Conservation (phyloP, 805 yeast genomes). For the Wickerhamiella spandovensis region DNA sequence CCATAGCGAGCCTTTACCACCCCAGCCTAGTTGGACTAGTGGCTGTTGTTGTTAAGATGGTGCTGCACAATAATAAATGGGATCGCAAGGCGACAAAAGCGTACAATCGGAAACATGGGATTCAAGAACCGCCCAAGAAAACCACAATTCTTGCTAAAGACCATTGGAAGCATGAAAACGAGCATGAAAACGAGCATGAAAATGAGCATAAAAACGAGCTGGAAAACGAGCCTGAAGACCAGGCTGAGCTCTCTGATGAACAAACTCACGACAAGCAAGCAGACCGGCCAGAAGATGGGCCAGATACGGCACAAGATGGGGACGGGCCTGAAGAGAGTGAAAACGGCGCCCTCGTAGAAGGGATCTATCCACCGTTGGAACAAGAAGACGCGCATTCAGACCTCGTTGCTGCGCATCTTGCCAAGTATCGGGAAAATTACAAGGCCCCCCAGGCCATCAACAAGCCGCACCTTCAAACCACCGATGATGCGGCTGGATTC, state of each 20-base stretch:
- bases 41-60: constrained; percentile 26
- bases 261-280: not conserved
- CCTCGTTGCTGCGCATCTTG: not conserved
- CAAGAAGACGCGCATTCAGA: not conserved
- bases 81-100: constrained; percentile 32
- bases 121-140: constrained; percentile 8
- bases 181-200: too few relatives aligned
- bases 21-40: too few relatives aligned
- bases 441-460: not conserved
- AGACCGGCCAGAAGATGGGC: not conserved
- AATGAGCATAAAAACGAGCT: too few relatives aligned
- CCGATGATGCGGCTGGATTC: constrained; percentile 1
- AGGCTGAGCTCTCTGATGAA: too few relatives aligned
- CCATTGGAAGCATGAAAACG: constrained; percentile 1
- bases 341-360: not conserved
- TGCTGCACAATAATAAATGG: constrained; percentile 41
- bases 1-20: too few relatives aligned
- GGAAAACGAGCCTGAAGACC: too few relatives aligned
- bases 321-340: too few relatives aligned
- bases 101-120: constrained; percentile 33
- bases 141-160: not conserved
- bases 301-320: not conserved
- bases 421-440: not conserved
- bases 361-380: not conserved
- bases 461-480: not conserved